phyloP scores from a whole-genome alignment of 2,329 filamentous ascomycete genomes.

The Fusarium zealandicum region DNA sequence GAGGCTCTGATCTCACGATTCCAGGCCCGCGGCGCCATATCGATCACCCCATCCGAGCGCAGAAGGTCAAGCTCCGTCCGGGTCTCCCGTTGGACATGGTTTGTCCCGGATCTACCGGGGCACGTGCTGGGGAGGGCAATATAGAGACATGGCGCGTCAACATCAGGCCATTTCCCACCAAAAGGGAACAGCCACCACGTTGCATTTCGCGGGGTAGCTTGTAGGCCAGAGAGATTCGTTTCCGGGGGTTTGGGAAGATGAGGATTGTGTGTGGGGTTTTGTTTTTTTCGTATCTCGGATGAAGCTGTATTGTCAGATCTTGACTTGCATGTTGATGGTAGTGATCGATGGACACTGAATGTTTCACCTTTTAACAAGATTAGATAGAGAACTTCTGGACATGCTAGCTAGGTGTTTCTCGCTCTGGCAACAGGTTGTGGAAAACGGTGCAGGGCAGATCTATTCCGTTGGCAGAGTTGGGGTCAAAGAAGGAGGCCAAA shows the following conservation, averaged over 20 bases:
- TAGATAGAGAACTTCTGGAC: too few relatives aligned
- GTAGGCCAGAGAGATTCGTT: background rate
- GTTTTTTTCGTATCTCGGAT: slow-evolving; percentile 8
- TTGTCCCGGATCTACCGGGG: too few relatives aligned
- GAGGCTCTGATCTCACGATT: slow-evolving; percentile 13
- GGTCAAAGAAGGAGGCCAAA: too few relatives aligned
- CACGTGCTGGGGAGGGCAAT: background rate
- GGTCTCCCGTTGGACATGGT: background rate
- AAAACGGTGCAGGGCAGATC: too few relatives aligned
- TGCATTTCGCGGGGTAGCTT: slow-evolving; percentile 42
- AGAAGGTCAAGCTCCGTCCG: slow-evolving; percentile 1
- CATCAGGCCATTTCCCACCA: slow-evolving; percentile 39
- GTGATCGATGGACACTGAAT: too few relatives aligned
- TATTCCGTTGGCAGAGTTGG: too few relatives aligned
- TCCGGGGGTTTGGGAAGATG: slow-evolving; percentile 6
- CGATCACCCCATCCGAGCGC: slow-evolving; percentile 26
- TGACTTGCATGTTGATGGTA: too few relatives aligned
- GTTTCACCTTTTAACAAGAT: too few relatives aligned
- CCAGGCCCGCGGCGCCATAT: slow-evolving; percentile 12
- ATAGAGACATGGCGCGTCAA: slow-evolving; percentile 15
- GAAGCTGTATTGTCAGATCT: background rate
- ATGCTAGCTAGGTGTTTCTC: too few relatives aligned
- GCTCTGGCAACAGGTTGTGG: too few relatives aligned
- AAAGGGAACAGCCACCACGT: slow-evolving; percentile 26
- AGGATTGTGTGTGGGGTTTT: slow-evolving; percentile 15